Percentiles rank a stretch among this genome's conserved stretches.
Conservation (phyloP, 768 basidiomycete genomes). For the Boletus reticulatus region DNA sequence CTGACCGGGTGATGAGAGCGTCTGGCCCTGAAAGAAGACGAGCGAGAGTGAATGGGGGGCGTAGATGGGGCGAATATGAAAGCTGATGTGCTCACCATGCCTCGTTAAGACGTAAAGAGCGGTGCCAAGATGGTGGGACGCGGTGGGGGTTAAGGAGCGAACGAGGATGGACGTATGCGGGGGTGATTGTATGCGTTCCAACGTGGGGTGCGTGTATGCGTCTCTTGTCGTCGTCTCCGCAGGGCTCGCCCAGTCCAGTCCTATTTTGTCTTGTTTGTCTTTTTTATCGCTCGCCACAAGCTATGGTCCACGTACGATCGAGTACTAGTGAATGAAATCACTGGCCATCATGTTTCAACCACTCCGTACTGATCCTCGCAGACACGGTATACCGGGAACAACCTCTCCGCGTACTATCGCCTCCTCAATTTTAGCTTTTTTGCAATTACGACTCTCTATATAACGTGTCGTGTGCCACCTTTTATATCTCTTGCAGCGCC, state of each 20-base stretch:
- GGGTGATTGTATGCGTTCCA: slow-evolving; percentile 16
- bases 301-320: too few species aligned
- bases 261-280: slow-evolving; percentile 36
- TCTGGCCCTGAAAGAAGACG: slow-evolving; percentile 65
- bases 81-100: slow-evolving; percentile 26
- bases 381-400: too few species aligned
- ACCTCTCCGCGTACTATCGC: slow-evolving; percentile 9
- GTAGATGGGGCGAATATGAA: neutral
- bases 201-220: slow-evolving; percentile 8
- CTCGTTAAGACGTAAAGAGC: slow-evolving; percentile 29
- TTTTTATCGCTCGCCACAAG: slow-evolving; percentile 6
- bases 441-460: slow-evolving; percentile 23
- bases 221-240: slow-evolving; percentile 6
- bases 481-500: neutral
- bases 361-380: slow-evolving; percentile 2
- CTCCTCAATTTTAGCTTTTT: slow-evolving; percentile 1
- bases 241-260: slow-evolving; percentile 5
- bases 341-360: neutral
- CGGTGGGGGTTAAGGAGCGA: slow-evolving; percentile 4
- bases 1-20: slow-evolving; percentile 76
- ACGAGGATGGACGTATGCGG: neutral
- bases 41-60: slow-evolving; percentile 3
- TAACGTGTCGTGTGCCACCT: slow-evolving; percentile 26
- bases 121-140: neutral
- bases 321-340: too few species aligned